These are phyloP conservation scores for Przewalskia tangutica DNA, from an alignment of 257 asterid genomes.

Conservation along the genomic window DNA sequence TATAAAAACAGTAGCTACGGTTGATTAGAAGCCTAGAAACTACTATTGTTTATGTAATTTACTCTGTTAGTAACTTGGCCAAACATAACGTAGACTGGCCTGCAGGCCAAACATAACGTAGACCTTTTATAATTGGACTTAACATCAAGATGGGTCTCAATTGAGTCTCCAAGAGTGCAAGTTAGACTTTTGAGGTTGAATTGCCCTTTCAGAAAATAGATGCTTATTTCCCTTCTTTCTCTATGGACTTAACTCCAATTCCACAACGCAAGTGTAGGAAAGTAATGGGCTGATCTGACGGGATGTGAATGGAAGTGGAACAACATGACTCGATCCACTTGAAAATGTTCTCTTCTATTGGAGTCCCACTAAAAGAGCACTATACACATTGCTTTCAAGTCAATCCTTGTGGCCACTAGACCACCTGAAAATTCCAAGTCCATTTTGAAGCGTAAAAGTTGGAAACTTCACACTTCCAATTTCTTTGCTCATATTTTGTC, in stretches of 20 bases:
- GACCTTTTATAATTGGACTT: not conserved
- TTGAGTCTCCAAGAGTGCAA: not conserved
- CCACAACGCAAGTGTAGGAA: not conserved
- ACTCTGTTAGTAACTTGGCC: too few species aligned
- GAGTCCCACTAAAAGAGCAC: not conserved
- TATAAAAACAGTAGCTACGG: too few species aligned
- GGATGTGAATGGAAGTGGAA: not conserved
- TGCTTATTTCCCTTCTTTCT: not conserved
- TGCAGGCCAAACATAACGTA: too few species aligned
- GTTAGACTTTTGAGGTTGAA: not conserved
- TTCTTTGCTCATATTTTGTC: not conserved
- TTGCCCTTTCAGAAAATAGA: not conserved
- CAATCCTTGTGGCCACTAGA: not conserved
- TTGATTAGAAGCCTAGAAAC: too few species aligned
- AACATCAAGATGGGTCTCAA: not conserved
- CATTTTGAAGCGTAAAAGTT: not conserved
- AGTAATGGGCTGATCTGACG: not conserved
- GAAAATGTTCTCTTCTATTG: not conserved
- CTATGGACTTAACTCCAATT: not conserved
- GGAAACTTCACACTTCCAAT: not conserved
- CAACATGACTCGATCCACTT: not conserved
- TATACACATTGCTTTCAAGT: not conserved
- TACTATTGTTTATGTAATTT: too few species aligned
- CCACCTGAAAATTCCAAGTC: not conserved
- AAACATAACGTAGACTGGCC: not conserved